Base-by-base conservation (phyloP, 1,284 basidiomycete genomes). In the Apiotrichum gracile region DNA sequence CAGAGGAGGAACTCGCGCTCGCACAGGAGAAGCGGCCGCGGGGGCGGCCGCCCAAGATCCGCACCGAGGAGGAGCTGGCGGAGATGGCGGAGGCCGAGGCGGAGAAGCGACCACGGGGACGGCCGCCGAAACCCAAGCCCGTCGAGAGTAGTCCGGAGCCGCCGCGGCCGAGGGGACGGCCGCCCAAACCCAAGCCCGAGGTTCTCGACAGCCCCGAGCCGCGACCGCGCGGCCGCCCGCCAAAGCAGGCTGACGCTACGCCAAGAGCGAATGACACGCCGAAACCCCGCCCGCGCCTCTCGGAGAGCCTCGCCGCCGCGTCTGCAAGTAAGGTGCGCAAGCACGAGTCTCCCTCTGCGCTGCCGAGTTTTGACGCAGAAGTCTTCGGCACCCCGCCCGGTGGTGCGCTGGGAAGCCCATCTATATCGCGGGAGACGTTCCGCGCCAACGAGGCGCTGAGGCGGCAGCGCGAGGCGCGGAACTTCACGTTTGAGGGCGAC, bases 401-500 rank as follows among this genome's bases (percentile, higher is more conserved):
- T 19, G 7, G 26, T 10, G 26, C 42, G n/a, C 27, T 19, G 31
- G 31, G 12, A 2, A 5, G 12, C 13, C 16, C 16, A 31, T 33
- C 43, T 4, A 45, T 45, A 4, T 33, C 43, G 6, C 27, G 64
- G 14, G 68, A 71, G 40, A 58, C 59, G 3, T 74, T 76, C 46
- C 56, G 66, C 13, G 61, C 66, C 14, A 76, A 76, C 53, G 74
- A 76, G 60, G 56, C 63, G 6, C 44, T 69, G 29, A 56, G 60
- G 24, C 51, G 64, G 24, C 67, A 69, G 48, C 61, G 69, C 35
- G 71, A 75, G 57, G 74, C 74, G 27, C 61, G 74, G 19, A 75
- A 75, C 51, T 76, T 73, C 51, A 59, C 60, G 5, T 75, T 65
- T 55, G 62, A 68, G 43, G 73, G 73, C 6, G 70, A 72, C 48